Base-by-base conservation (phyloP, 352 stramenopile species). In the Phytophthora chlamydospora region DNA sequence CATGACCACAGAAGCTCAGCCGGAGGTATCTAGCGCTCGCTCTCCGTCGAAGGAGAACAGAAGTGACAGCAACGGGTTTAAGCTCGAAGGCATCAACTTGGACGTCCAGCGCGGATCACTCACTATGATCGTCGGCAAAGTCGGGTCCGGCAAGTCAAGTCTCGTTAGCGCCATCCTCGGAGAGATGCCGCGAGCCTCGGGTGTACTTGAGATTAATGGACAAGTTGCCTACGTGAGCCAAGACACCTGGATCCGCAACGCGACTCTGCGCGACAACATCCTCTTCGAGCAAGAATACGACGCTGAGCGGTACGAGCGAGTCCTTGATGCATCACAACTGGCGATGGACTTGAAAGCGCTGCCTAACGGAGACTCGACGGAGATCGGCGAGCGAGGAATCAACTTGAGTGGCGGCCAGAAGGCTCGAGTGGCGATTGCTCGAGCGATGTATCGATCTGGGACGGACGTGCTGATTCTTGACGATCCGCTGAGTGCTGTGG, bases 381-480 rank as follows among this genome's bases (percentile, higher is more conserved):
- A 83, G 38, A 80, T 91, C 38, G 82, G 82, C 8, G 78, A 89
- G 46, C 67, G 76, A 27, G 82, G 82, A 0, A 85, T 89, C 35
- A 85, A 77, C 27, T 53, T 91, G 8, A 83, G 74, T 32, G 82
- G 82, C 9, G 82, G 82, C 0, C 82, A 91, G 44, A 88, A 89
- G 52, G 68, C 77, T 40, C 82, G 94, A 17, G 81, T 98, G 6
- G 78, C 80, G 0, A 74, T 99, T 9, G 96, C 96, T 6, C 73
- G 97, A 6, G 91, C 86, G 0, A 87, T 98, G 42, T 99, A 99
- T 70, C 77, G 55, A 83, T 50, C 83, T 8, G 61, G 80, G 17
- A 81, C 83, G 1, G 93, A 99, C 59, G 67, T 99, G 16, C 83
- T 97, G 57, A 66, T 99, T 24, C 71, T 99, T 11, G 97, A 99